Conservation (phyloP, 2,329 filamentous ascomycete species). For the Colletotrichum abscissum region DNA sequence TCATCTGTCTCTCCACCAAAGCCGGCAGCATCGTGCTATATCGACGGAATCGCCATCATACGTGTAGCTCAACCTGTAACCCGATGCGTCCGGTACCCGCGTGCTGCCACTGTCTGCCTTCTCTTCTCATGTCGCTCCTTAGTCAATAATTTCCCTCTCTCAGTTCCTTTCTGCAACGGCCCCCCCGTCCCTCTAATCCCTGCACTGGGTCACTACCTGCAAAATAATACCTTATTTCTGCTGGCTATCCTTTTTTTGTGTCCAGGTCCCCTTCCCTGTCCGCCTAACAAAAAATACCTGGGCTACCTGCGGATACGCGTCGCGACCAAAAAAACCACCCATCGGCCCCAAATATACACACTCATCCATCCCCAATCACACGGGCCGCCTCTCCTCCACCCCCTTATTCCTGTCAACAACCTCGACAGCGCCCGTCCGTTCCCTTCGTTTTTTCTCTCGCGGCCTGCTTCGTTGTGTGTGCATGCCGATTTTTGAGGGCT, state of each 20-base stretch:
- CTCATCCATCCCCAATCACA: conserved; percentile 31
- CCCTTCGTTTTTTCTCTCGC: conserved; percentile 2
- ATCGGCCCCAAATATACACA: conserved; percentile 25
- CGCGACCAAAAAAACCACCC: conserved; percentile 28
- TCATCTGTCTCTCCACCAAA: background rate
- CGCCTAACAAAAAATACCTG: conserved; percentile 23
- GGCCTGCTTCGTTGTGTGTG: conserved; percentile 23
- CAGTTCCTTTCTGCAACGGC: conserved; percentile 30
- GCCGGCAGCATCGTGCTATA: conserved; percentile 2
- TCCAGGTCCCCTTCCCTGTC: background rate
- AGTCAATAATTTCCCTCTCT: conserved; percentile 32
- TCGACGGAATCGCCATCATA: conserved; percentile 7
- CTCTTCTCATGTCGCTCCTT: conserved; percentile 38
- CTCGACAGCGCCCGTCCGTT: conserved; percentile 30
- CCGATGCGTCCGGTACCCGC: conserved; percentile 36
- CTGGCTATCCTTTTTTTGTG: background rate
- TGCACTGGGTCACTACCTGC: conserved; percentile 18
- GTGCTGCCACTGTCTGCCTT: conserved; percentile 9
- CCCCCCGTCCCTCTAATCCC: conserved; percentile 28
- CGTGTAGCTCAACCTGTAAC: conserved; percentile 20
- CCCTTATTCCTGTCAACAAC: conserved; percentile 35
- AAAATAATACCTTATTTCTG: conserved; percentile 34
- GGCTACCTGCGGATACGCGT: background rate
- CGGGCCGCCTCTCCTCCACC: conserved; percentile 32
- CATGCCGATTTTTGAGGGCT: conserved; percentile 23